phyloP scores from a whole-genome alignment of 73 alveolate species.

The Blepharisma japonicum region DNA sequence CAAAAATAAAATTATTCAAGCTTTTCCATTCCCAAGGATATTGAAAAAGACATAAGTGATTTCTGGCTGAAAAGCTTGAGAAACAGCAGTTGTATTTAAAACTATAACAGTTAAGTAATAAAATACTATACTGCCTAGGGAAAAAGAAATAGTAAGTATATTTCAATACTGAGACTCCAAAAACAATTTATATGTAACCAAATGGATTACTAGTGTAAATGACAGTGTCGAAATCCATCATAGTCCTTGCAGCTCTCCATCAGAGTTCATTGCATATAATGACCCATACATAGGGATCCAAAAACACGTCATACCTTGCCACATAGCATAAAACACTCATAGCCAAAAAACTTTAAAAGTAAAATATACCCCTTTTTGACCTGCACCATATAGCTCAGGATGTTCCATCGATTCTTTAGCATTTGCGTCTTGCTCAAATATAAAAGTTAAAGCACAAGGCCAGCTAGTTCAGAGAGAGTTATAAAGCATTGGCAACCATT shows the following conservation, averaged over 20 bases:
- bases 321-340: slow-evolving; percentile 61
- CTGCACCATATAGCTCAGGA: slow-evolving; percentile 80
- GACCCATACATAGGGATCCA: slow-evolving; percentile 54
- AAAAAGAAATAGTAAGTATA: slow-evolving; percentile 48
- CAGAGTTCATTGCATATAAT: slow-evolving; percentile 41
- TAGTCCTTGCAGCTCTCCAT: slow-evolving; percentile 58
- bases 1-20: no score
- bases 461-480: slow-evolving; percentile 78
- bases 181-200: slow-evolving; percentile 74
- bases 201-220: slow-evolving; percentile 75
- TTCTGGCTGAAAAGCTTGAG: slow-evolving; percentile 75
- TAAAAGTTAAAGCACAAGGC: slow-evolving; percentile 46
- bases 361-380: slow-evolving; percentile 67
- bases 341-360: slow-evolving; percentile 74
- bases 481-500: slow-evolving; percentile 72
- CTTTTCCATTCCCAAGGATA: slow-evolving; percentile 11
- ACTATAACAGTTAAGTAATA: slow-evolving; percentile 69
- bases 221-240: slow-evolving; percentile 72
- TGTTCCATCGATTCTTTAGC: slow-evolving; percentile 49
- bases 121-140: slow-evolving; percentile 55
- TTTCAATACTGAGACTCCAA: slow-evolving; percentile 74
- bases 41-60: background rate
- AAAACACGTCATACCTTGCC: slow-evolving; percentile 77
- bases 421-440: slow-evolving; percentile 49
- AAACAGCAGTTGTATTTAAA: slow-evolving; percentile 48